Percentiles rank a stretch among this genome's conserved stretches.
Evolutionary conservation across 495 filamentous ascomycete genomes (phyloP).

Genomic region (Penicillium crystallinum): DNA sequence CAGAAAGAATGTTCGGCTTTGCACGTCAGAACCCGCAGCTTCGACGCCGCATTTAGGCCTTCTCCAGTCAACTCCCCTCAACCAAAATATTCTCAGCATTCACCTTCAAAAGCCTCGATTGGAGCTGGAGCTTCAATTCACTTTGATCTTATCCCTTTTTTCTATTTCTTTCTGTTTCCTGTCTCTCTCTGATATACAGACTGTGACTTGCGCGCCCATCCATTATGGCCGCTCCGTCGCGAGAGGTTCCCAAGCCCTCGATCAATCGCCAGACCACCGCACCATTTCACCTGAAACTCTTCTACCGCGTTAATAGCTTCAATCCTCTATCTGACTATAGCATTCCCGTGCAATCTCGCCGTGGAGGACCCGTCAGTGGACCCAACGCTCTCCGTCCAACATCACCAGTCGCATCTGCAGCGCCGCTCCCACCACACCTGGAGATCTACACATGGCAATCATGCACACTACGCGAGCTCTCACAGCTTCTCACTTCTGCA

Average conservation of each 20-base stretch:
- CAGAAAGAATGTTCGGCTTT: conserved; percentile 14
- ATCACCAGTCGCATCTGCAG: conserved; percentile 28
- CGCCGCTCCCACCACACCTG: conserved; percentile 60
- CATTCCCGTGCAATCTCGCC: conserved; percentile 14
- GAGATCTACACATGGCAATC: conserved; percentile 85
- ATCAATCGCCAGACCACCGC: conserved; percentile 69
- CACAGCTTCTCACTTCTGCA: conserved; percentile 63
- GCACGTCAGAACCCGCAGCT: conserved; percentile 10
- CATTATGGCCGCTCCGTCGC: conserved; percentile 25
- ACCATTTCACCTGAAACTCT: conserved; percentile 87
- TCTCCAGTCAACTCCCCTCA: conserved; percentile 8
- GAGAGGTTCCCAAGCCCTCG: conserved; percentile 24
- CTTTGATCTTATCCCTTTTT: neutral
- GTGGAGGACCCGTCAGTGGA: conserved; percentile 27
- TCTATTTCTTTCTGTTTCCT: neutral
- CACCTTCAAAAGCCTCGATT: neutral
- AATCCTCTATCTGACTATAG: conserved; percentile 50
- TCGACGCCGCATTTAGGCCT: conserved; percentile 12
- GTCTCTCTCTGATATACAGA: neutral
- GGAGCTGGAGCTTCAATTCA: neutral
- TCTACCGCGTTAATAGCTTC: conserved; percentile 69
- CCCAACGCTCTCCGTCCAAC: conserved; percentile 34
- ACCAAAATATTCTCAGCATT: neutral
- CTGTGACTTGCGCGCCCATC: conserved; percentile 2
- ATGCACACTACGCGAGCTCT: conserved; percentile 79